These are phyloP conservation scores for Xerocomellus intermedius DNA, from an alignment of 768 basidiomycete genomes.

Conservation along the genomic window DNA sequence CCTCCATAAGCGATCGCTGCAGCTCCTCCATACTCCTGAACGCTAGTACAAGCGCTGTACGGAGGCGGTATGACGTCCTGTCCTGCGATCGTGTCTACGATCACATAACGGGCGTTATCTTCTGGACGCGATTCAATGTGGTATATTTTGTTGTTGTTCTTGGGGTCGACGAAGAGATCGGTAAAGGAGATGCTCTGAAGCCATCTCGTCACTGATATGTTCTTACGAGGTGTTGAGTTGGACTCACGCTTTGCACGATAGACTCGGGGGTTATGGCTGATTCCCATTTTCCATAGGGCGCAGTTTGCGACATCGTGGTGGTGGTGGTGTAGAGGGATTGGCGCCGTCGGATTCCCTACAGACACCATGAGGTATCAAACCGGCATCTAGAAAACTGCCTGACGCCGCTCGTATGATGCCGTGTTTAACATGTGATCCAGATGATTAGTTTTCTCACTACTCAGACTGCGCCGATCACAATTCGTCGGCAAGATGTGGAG, in stretches of 20 bases:
- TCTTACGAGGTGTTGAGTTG: slow-evolving; percentile 1
- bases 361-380: background rate
- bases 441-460: background rate
- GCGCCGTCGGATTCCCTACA: too few relatives aligned
- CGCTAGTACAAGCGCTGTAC: slow-evolving; percentile 56
- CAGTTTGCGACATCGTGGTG: slow-evolving; percentile 23
- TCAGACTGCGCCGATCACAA: background rate
- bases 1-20: slow-evolving; percentile 52
- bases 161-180: slow-evolving; percentile 55
- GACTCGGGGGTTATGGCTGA: slow-evolving; percentile 55
- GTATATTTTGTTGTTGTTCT: slow-evolving; percentile 43
- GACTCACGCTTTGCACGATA: slow-evolving; percentile 45
- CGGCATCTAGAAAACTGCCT: background rate
- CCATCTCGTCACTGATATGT: background rate
- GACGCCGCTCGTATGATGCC: background rate
- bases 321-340: background rate
- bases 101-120: slow-evolving; percentile 52
- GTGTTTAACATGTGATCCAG: background rate
- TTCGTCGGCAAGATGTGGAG: too few relatives aligned
- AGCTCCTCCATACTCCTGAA: slow-evolving; percentile 74
- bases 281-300: slow-evolving; percentile 63
- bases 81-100: slow-evolving; percentile 48
- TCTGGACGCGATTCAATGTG: slow-evolving; percentile 60
- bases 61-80: slow-evolving; percentile 52
- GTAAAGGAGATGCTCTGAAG: slow-evolving; percentile 30